Percentiles rank a stretch among this genome's conserved stretches.
phyloP scores from a whole-genome alignment of 1,284 basidiomycete genomes.

The Pseudozyma sp. region DNA sequence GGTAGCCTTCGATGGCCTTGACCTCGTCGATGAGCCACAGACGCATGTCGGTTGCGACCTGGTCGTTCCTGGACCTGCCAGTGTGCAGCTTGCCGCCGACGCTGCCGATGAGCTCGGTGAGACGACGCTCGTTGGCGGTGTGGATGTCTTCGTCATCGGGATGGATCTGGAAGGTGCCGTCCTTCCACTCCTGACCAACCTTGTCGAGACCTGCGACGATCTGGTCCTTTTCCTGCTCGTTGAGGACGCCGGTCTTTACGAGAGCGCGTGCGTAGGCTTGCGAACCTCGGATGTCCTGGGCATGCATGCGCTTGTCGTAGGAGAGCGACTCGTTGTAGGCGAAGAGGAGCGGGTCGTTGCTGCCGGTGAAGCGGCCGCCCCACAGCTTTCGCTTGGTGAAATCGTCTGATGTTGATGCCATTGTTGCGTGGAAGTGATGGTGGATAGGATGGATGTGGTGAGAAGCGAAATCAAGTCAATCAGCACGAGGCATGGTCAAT shows the following conservation, averaged over 20 bases:
- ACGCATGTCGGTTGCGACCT: constrained; percentile 97
- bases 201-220: constrained; percentile 82
- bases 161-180: constrained; percentile 59
- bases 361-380: constrained; percentile 68
- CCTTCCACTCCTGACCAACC: constrained; percentile 86
- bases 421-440: background rate
- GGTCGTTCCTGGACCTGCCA: constrained; percentile 94
- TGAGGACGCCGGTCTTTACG: constrained; percentile 81
- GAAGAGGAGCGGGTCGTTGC: constrained; percentile 65
- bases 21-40: constrained; percentile 91
- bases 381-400: constrained; percentile 68
- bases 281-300: constrained; percentile 90
- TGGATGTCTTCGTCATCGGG: constrained; percentile 97
- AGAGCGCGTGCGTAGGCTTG: constrained; percentile 94
- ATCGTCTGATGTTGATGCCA: constrained; percentile 53
- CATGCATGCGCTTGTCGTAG: constrained; percentile 94
- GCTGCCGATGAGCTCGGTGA: constrained; percentile 88
- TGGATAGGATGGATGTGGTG: background rate
- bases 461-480: background rate
- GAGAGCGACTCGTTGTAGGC: constrained; percentile 76
- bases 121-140: constrained; percentile 95
- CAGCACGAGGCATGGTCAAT: background rate
- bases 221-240: constrained; percentile 75
- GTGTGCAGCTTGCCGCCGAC: constrained; percentile 76
- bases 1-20: constrained; percentile 76